Conservation (phyloP, 108 stramenopile species). For the Epithemia pelagica region DNA sequence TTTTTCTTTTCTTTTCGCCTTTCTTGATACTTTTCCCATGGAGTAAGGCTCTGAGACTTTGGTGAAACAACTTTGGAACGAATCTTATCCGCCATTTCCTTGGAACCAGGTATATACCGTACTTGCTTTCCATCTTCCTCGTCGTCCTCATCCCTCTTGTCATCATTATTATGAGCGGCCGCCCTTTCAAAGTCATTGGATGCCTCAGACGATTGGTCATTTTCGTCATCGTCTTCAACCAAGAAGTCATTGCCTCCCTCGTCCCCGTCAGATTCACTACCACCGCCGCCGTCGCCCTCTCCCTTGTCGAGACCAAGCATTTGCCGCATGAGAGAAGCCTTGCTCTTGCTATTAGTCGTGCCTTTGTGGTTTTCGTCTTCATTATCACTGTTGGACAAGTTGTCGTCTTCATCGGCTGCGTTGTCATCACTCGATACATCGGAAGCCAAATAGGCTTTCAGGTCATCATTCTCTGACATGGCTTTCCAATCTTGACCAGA, state of each 20-base stretch:
- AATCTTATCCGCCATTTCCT: conserved; percentile 65
- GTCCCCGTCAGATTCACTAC: neutral
- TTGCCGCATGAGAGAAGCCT: conserved; percentile 18
- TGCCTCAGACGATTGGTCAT: neutral
- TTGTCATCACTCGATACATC: conserved; percentile 61
- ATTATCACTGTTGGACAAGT: conserved; percentile 4
- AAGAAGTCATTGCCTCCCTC: conserved; percentile 17
- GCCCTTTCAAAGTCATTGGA: neutral
- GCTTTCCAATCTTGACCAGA: conserved; percentile 63
- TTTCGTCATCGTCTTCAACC: conserved; percentile 11
- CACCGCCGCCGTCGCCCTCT: neutral
- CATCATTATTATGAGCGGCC: conserved; percentile 9
- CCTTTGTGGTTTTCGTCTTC: conserved; percentile 9
- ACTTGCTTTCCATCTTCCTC: conserved; percentile 46
- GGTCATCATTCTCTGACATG: conserved; percentile 73
- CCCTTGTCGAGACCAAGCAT: conserved; percentile 25
- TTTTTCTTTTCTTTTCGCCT: conserved; percentile 79
- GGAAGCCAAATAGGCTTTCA: conserved; percentile 85
- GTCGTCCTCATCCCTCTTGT: conserved; percentile 46
- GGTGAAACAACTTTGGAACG: conserved; percentile 49
- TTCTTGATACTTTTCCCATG: conserved; percentile 81
- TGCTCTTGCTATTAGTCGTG: neutral
- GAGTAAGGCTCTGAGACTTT: conserved; percentile 35
- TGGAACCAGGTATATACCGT: conserved; percentile 58
- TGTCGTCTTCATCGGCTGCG: conserved; percentile 14